Base-by-base conservation (phyloP, 1,139 yeast species). In the Sugiyamaella paludigena region DNA sequence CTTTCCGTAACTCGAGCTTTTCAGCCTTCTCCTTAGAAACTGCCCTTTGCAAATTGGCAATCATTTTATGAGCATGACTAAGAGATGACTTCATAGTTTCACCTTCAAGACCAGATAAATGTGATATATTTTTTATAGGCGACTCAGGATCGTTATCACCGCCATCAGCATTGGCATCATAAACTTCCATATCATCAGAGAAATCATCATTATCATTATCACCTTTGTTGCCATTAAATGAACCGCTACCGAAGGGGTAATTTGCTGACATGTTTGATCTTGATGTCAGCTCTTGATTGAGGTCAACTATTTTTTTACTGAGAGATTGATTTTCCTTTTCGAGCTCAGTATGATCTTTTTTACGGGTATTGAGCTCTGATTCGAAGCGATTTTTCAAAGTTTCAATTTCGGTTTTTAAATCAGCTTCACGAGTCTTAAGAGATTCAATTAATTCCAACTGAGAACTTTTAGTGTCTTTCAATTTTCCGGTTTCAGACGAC, bases 31-130 rank as follows among this genome's bases (percentile, higher is more conserved):
- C 74, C 43, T 62, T 61, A 30, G 61, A 58, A 9, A 67, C 50
- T 11, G 64, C 56, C 36, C 53, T 58, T 26, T 65, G 58, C 38
- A 65, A 52, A n/a, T 54, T 59, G 24, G 58, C 52, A 40, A 68
- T 58, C 51, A 61, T 58, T 53, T 77, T 74, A 59, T 83, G 82
- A 4, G 92, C 85, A 64, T 79, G 87, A 27, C 74, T 74, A 57
- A 87, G 72, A 11, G 87, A 82, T 0, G 87, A 78, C 56, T 78
- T 75, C 57, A 85, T 70, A 0, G 91, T 82, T 60, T 87, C 91
- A 6, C 79, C 70, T 62, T 86, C 91, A 41, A 84, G 28, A 12
- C 76, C 79, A 1, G 77, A 70, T 54, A 78, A 74, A 35, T 42
- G 45, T 11, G 45, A 28, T 7, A 33, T 10, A 9, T 34, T 30